Percentiles rank a stretch among this genome's conserved stretches.
These are phyloP conservation scores for Geotrichum fermentans DNA, from an alignment of 1,139 yeast genomes.

Conservation along the genomic window DNA sequence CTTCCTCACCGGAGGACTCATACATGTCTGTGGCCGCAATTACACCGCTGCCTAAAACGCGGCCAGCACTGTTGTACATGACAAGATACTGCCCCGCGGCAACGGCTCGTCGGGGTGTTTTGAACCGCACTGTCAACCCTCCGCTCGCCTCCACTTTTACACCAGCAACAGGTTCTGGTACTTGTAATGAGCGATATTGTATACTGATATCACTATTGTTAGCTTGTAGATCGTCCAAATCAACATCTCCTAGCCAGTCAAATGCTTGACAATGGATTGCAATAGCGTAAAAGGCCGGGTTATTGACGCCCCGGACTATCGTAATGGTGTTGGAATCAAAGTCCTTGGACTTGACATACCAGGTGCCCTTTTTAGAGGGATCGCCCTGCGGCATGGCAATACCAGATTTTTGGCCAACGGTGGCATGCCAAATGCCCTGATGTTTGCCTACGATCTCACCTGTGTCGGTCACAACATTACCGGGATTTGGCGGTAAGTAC, in stretches of 20 bases:
- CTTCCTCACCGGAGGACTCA: not conserved
- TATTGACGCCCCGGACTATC: slow-evolving; percentile 70
- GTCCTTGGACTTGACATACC: slow-evolving; percentile 80
- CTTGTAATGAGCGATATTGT: slow-evolving; percentile 70
- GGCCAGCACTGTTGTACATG: slow-evolving; percentile 53
- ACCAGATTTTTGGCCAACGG: slow-evolving; percentile 83
- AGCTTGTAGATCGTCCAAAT: slow-evolving; percentile 11
- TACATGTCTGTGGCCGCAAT: slow-evolving; percentile 31
- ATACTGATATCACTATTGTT: slow-evolving; percentile 38
- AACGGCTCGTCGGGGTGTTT: slow-evolving; percentile 60
- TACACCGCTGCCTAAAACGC: slow-evolving; percentile 75
- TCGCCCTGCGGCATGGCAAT: slow-evolving; percentile 83
- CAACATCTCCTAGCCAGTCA: slow-evolving; percentile 46
- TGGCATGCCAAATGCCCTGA: slow-evolving; percentile 86
- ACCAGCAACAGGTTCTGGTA: slow-evolving; percentile 41
- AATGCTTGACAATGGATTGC: slow-evolving; percentile 45
- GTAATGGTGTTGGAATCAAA: slow-evolving; percentile 62
- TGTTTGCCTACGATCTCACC: slow-evolving; percentile 78
- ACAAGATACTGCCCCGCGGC: slow-evolving; percentile 89
- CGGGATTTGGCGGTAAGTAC: slow-evolving; percentile 67
- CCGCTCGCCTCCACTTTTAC: slow-evolving; percentile 22
- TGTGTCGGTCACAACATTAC: slow-evolving; percentile 59
- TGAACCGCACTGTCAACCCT: slow-evolving; percentile 30
- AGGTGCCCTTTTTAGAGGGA: slow-evolving; percentile 66
- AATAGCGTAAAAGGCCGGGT: slow-evolving; percentile 51